Percentiles rank a stretch among this genome's conserved stretches.
These are phyloP conservation scores for Galium porrigens DNA, from an alignment of 305 asterid species.

Conservation along the genomic window DNA sequence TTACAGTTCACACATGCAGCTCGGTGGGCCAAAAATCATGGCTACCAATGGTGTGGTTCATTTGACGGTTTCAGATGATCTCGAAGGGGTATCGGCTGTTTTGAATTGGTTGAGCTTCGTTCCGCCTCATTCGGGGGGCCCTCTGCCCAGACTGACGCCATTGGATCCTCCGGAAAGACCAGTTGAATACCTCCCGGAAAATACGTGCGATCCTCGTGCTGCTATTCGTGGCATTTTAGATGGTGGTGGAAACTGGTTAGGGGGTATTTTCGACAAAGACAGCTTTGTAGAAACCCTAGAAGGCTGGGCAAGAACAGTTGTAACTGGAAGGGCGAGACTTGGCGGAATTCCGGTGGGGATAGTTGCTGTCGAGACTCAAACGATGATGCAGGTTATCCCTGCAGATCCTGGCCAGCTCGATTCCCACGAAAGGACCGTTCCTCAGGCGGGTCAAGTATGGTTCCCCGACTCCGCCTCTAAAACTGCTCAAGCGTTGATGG, in stretches of 20 bases:
- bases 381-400: constrained; percentile 94
- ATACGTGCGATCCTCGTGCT: constrained; percentile 88
- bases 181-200: constrained; percentile 68
- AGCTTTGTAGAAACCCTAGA: constrained; percentile 87
- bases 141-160: constrained; percentile 61
- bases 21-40: constrained; percentile 98
- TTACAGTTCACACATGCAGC: constrained; percentile 98
- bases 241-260: constrained; percentile 66
- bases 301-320: constrained; percentile 98
- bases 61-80: constrained; percentile 87
- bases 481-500: constrained; percentile 94
- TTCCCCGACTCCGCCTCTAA: constrained; percentile 90
- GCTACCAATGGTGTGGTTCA: constrained; percentile 97
- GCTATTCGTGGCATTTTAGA: constrained; percentile 65
- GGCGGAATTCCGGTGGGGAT: constrained; percentile 92
- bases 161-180: constrained; percentile 60
- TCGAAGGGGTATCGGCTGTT: constrained; percentile 75
- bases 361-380: constrained; percentile 93
- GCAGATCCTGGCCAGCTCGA: constrained; percentile 97
- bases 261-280: constrained; percentile 77
- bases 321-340: constrained; percentile 89
- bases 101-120: constrained; percentile 90
- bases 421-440: constrained; percentile 85
- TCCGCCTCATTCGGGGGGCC: constrained; percentile 70
- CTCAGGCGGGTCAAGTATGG: constrained; percentile 99